Percentiles rank a stretch among this genome's conserved stretches.
phyloP scores from a whole-genome alignment of 225 moss, liverwort and hornwort species.

The Bryoerythrophyllum caledonicum region DNA sequence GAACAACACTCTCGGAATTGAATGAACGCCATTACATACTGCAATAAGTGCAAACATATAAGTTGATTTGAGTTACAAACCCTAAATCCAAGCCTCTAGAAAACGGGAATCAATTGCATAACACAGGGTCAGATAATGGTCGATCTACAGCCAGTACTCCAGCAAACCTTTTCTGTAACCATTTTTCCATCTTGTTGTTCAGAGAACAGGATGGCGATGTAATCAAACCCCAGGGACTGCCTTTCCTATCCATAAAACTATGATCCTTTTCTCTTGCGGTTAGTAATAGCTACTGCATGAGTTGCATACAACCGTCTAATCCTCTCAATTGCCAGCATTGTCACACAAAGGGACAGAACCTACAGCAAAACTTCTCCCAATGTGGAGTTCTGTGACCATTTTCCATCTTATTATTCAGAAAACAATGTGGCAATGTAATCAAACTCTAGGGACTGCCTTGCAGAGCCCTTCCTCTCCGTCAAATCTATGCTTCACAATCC shows the following conservation, averaged over 20 bases:
- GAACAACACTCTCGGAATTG: neutral
- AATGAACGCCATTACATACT: neutral
- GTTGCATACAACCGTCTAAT: no score
- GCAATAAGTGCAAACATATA: neutral
- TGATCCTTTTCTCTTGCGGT: neutral
- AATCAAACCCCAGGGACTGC: neutral
- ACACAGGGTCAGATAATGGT: no score
- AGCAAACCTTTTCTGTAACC: neutral
- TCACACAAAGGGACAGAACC: no score
- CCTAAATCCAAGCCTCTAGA: neutral
- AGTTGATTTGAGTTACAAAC: neutral
- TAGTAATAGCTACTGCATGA: neutral
- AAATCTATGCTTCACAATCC: slow-evolving; percentile 9
- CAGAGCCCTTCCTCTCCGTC: slow-evolving; percentile 6
- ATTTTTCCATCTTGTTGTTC: neutral
- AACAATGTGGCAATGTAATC: neutral
- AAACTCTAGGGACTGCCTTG: neutral
- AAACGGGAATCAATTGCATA: no score
- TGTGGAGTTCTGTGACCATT: neutral
- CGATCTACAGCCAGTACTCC: neutral
- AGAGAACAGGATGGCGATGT: neutral
- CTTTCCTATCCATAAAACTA: no score
- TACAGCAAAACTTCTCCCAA: neutral
- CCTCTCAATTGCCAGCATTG: no score
- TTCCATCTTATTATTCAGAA: neutral